Conservation (phyloP, 2,329 filamentous ascomycete genomes). For the Colletotrichum navitas region DNA sequence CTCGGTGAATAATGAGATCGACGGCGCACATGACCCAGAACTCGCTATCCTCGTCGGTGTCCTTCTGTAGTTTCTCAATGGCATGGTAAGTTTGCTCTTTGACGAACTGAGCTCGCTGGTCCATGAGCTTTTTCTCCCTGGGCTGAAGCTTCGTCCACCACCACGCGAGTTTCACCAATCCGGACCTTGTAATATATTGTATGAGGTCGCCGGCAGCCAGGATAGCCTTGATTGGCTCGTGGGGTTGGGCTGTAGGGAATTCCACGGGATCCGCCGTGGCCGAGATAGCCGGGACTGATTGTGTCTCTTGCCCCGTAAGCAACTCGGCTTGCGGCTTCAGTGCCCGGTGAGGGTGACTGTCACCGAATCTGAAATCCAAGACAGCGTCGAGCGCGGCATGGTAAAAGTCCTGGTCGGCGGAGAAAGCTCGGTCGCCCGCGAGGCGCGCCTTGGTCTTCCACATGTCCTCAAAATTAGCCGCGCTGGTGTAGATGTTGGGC, state of each 20-base stretch:
- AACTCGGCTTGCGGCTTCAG: not conserved
- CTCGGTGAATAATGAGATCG: slow-evolving; percentile 10
- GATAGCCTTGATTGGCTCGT: not conserved
- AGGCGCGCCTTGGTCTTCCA: slow-evolving; percentile 50
- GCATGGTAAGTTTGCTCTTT: not conserved
- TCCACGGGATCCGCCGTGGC: not conserved
- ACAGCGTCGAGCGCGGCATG: slow-evolving; percentile 50
- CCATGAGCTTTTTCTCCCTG: not conserved
- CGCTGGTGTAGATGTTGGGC: slow-evolving; percentile 50
- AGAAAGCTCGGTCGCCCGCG: slow-evolving; percentile 49
- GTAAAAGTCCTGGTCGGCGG: slow-evolving; percentile 48
- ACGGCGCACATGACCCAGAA: slow-evolving; percentile 13
- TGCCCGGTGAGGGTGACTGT: not conserved
- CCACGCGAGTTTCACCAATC: not conserved
- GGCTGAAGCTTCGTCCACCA: not conserved
- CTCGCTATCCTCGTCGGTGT: not conserved
- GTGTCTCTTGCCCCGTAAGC: not conserved
- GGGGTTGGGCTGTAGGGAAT: not conserved
- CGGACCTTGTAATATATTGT: not conserved
- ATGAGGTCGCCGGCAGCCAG: not conserved
- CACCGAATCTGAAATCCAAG: slow-evolving; percentile 48
- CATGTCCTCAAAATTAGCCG: slow-evolving; percentile 48
- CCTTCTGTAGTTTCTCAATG: not conserved
- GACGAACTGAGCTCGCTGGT: not conserved
- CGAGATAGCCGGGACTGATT: not conserved